Evolutionary conservation across 306 rosid species (phyloP).

Genomic region (Citrullus colocynthis): DNA sequence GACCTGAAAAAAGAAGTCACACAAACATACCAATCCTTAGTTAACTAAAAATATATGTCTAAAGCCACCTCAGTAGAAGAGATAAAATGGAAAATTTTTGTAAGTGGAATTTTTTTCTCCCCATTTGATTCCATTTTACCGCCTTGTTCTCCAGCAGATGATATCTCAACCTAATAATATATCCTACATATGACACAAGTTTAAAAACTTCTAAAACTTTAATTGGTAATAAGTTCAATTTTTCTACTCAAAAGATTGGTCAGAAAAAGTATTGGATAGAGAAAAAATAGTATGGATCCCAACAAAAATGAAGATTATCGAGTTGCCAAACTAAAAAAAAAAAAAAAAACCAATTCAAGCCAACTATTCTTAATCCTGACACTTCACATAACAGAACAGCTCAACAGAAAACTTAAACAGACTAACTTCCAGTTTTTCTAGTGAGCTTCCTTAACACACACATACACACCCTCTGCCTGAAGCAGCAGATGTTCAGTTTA

Average conservation of each 20-base stretch:
- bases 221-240: neutral
- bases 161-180: neutral
- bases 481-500: neutral
- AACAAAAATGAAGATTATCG: neutral
- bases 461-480: neutral
- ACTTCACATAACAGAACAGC: neutral
- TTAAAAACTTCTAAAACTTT: neutral
- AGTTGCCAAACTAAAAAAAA: neutral
- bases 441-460: neutral
- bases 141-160: neutral
- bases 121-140: neutral
- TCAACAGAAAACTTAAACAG: neutral
- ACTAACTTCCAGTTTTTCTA: neutral
- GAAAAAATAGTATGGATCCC: neutral
- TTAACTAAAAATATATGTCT: neutral
- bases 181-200: neutral
- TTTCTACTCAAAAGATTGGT: neutral
- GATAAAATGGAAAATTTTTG: neutral
- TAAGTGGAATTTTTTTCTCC: neutral
- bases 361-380: neutral
- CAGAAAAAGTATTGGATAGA: neutral
- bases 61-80: neutral
- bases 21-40: neutral
- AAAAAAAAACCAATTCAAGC: neutral
- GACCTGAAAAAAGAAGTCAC: slow-evolving; percentile 35